Evolutionary conservation across 176 grass and related monocot genomes (phyloP), one percentile per base, ranked within the genome.

Genomic region (Poa annua): DNA sequence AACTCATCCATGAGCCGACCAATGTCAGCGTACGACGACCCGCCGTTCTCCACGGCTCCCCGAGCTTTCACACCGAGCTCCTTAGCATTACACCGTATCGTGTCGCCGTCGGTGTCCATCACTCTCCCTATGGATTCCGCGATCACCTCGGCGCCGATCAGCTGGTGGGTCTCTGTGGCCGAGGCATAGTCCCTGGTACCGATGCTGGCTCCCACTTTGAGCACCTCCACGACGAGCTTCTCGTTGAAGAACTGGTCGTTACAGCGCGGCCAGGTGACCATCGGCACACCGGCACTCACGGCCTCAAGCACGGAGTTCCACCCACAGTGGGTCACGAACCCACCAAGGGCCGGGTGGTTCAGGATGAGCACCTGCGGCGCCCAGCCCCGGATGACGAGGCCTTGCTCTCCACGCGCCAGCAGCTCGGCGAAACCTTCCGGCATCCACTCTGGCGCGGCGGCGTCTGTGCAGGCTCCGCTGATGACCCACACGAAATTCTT

Each of bases 181-280:
- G 59, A 63, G 5, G 59, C 59, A 12, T 63, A 63, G 21, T 63
- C 59, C 25, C 13, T 29, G 12, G 59, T 25, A 12, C 59, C 59
- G 59, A 62, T 24, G 59, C 59, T 29, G 12, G 59, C 1, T 12
- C 59, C 59, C 4, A 63, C 21, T 15, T 63, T 63, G 25, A 63
- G 59, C 25, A 92, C 33, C 47, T 97, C 85, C n/a, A 92, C 88
- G 0, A 97, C 32, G 19, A 92, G 82, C 78, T 83, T 90, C 85
- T 97, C 94, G 26, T 94, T 92, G 57, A 77, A 92, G 80, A 97
- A 97, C 39, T 97, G 94, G 7, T 97, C 92, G 5, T 74, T 16
- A 89, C 33, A 9, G n/a, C 87, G 66, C 2, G 92, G 92, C 92
- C 94, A 97, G 7, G 92, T 97, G 38, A 94, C 70, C 88, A 97